Base-by-base conservation (phyloP, 805 yeast species). In the Hanseniaspora lindneri region DNA sequence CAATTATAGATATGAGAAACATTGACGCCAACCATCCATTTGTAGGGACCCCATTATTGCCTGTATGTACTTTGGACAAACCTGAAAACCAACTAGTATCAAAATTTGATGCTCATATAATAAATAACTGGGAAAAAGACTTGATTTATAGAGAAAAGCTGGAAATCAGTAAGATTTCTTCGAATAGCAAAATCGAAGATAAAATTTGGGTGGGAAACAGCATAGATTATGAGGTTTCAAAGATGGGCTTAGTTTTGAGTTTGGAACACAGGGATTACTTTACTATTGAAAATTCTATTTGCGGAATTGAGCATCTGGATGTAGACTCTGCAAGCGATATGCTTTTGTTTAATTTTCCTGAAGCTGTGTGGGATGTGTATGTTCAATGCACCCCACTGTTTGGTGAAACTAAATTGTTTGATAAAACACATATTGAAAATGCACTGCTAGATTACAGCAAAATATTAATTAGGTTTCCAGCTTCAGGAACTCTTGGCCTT, bases 131-230 rank as follows among this genome's bases (percentile, higher is more conserved):
- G 86, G 83, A 80, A 54, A 67, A 73, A 24, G 83, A 84, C 56
- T 77, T 79, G 57, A 68, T 74, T 19, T 71, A 76, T 53, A 77
- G 82, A 57, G 96, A 88, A 60, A 77, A 82, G 52, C 68, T 83
- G n/a, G 96, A 88, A 61, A 80, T 86, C 44, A 70, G 86, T 1
- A 76, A 75, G 58, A 82, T 88, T 88, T 80, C 95, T 1, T 71
- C 84, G 9, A 94, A 94, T 0, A 74, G 92, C 0, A 72, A 69
- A 11, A 66, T 84, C 1, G 58, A 60, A 14, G 50, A 62, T 7
- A 69, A 74, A 42, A 74, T 87, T 5, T 88, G 89, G 88, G 70
- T 81, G 44, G 97, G 97, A 2, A 89, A 88, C 58, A 67, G 78
- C 1, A 76, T 83, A 54, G 95, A 88, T 60, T 76, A 70, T 58